phyloP scores from a whole-genome alignment of 2,329 filamentous ascomycete genomes.

The Aspergillus tanneri region DNA sequence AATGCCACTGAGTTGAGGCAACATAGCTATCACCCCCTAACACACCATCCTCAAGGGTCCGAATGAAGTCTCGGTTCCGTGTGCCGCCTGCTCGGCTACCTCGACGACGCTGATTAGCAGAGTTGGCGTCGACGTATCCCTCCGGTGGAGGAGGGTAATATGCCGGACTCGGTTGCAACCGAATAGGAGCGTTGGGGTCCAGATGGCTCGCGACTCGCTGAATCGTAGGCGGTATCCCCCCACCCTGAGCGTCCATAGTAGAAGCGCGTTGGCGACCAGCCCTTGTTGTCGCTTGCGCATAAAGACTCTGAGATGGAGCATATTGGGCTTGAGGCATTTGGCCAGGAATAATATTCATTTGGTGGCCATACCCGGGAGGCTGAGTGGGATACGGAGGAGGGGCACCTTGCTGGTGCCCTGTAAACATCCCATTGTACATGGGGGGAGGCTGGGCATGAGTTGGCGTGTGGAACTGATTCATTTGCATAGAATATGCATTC shows the following conservation, averaged over 20 bases:
- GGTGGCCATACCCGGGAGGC: constrained; percentile 65
- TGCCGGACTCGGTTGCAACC: constrained; percentile 89
- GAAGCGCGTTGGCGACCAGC: constrained; percentile 84
- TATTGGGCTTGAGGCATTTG: constrained; percentile 68
- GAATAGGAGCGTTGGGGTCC: constrained; percentile 89
- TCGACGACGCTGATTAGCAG: constrained; percentile 67
- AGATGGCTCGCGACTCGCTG: constrained; percentile 95
- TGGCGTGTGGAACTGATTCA: constrained; percentile 54
- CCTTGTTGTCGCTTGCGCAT: constrained; percentile 72
- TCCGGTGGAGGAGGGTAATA: constrained; percentile 95
- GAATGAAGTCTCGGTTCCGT: constrained; percentile 81
- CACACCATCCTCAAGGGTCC: constrained; percentile 89
- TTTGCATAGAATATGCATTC: constrained; percentile 65
- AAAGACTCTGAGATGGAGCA: constrained; percentile 68
- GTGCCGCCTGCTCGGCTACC: constrained; percentile 65
- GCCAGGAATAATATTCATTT: constrained; percentile 68
- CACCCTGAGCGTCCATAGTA: constrained; percentile 93
- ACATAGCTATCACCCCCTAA: constrained; percentile 84
- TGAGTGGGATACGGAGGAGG: constrained; percentile 81
- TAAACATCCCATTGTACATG: constrained; percentile 80
- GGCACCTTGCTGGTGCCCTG: constrained; percentile 62
- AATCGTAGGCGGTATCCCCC: constrained; percentile 86
- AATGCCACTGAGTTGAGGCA: constrained; percentile 71
- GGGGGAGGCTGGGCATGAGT: constrained; percentile 51
- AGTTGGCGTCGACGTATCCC: constrained; percentile 67